These are phyloP conservation scores for Ustilago bromivora DNA, from an alignment of 1,284 basidiomycete genomes.

Conservation along the genomic window DNA sequence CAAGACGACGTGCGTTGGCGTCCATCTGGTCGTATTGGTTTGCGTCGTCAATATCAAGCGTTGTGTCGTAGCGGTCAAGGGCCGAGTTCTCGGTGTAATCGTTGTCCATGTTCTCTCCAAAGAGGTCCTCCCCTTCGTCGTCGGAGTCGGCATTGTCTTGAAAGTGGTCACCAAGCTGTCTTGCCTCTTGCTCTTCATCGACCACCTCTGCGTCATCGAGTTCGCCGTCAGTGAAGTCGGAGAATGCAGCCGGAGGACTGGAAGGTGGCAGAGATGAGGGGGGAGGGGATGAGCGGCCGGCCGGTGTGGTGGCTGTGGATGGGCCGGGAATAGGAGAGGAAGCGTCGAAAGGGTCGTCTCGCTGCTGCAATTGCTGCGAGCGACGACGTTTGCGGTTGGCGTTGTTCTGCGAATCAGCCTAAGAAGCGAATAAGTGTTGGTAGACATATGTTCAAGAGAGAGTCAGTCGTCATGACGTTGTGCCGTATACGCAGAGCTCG, in stretches of 20 bases:
- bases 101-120: slow-evolving; percentile 80
- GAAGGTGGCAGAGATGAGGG: slow-evolving; percentile 66
- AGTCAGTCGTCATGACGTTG: background rate
- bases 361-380: slow-evolving; percentile 43
- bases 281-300: slow-evolving; percentile 56
- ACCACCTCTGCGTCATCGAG: slow-evolving; percentile 51
- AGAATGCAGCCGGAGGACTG: slow-evolving; percentile 62
- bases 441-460: background rate
- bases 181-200: slow-evolving; percentile 65
- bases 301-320: slow-evolving; percentile 48
- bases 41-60: slow-evolving; percentile 84
- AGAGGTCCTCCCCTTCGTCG: slow-evolving; percentile 89
- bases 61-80: slow-evolving; percentile 88
- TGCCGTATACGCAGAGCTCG: background rate
- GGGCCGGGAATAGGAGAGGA: slow-evolving; percentile 46
- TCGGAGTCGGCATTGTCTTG: slow-evolving; percentile 78
- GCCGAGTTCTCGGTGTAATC: slow-evolving; percentile 87
- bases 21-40: slow-evolving; percentile 79
- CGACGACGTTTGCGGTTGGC: slow-evolving; percentile 56
- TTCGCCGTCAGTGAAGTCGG: slow-evolving; percentile 64
- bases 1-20: slow-evolving; percentile 80
- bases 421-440: background rate
- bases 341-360: slow-evolving; percentile 50
- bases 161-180: slow-evolving; percentile 70
- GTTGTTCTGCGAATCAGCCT: slow-evolving; percentile 44